Conservation (phyloP, 2,329 filamentous ascomycete species). For the Xylaria sp. region DNA sequence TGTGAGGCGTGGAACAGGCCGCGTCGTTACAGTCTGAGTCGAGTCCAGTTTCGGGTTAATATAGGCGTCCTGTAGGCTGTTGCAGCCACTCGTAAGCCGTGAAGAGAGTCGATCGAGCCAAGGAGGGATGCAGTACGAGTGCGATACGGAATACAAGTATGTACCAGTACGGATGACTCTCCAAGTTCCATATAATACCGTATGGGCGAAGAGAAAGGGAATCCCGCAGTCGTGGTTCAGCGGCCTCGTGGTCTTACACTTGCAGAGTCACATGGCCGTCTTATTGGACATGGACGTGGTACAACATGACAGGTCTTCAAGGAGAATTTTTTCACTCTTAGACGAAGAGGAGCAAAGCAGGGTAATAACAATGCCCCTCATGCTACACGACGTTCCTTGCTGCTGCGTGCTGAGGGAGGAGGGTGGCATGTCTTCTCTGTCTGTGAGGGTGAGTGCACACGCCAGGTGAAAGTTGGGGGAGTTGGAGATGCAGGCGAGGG, state of each 20-base stretch:
- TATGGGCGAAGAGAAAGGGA: background rate
- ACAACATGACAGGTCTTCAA: background rate
- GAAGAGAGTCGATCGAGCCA: background rate
- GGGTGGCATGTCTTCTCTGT: too few species aligned
- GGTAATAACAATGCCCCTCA: background rate
- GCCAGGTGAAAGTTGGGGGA: background rate
- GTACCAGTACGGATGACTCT: background rate
- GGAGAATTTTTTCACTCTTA: background rate
- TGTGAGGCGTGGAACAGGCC: background rate
- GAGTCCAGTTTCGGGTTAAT: background rate
- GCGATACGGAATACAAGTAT: background rate
- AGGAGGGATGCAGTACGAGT: background rate
- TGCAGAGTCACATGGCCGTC: constrained; percentile 2
- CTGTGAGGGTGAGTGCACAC: background rate
- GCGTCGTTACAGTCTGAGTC: background rate
- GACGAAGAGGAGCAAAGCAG: background rate
- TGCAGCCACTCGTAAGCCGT: too few species aligned
- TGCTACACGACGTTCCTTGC: background rate
- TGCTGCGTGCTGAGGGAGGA: background rate
- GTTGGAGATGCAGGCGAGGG: background rate
- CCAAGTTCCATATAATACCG: background rate
- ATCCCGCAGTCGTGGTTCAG: background rate
- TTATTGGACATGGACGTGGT: background rate
- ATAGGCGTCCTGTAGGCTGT: too few species aligned
- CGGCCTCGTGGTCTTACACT: background rate